Conservation (phyloP, 371 early-diverging fungal species). For the Saksenaea vasiformis region DNA sequence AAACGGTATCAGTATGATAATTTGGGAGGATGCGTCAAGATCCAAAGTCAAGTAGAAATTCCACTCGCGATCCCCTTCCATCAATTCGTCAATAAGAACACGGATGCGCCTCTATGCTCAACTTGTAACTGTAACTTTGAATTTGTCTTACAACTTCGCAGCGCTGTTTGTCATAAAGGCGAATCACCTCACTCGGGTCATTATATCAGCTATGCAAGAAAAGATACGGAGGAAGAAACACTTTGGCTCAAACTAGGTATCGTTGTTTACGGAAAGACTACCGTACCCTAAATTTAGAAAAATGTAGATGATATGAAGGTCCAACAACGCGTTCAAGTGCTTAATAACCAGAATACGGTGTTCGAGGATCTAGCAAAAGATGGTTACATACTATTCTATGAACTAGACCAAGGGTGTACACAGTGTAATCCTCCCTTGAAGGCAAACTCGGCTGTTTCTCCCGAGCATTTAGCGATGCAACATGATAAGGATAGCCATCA, state of each 20-base stretch:
- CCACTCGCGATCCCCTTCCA: conserved; percentile 53
- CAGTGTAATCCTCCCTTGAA: neutral
- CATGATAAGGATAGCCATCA: neutral
- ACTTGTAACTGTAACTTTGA: conserved; percentile 29
- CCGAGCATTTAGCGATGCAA: neutral
- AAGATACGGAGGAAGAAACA: conserved; percentile 13
- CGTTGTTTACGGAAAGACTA: neutral
- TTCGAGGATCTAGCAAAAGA: conserved; percentile 47
- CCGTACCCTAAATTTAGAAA: neutral
- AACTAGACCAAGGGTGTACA: conserved; percentile 32
- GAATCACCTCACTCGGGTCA: conserved; percentile 51
- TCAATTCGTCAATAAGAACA: conserved; percentile 47
- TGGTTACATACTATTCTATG: conserved; percentile 63
- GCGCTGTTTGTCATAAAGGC: conserved; percentile 62
- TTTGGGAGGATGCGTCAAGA: conserved; percentile 32
- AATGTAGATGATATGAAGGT: conserved; percentile 43
- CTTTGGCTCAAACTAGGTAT: conserved; percentile 36
- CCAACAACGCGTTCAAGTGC: conserved; percentile 24
- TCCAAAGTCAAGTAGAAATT: conserved; percentile 42
- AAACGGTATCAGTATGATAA: conserved; percentile 53
- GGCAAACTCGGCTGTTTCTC: neutral
- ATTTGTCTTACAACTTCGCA: conserved; percentile 51
- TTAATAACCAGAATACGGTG: conserved; percentile 16
- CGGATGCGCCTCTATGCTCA: conserved; percentile 25
- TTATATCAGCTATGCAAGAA: conserved; percentile 54